Base-by-base conservation (phyloP, 2,329 filamentous ascomycete genomes). In the Phaeosphaeriaceae sp. region DNA sequence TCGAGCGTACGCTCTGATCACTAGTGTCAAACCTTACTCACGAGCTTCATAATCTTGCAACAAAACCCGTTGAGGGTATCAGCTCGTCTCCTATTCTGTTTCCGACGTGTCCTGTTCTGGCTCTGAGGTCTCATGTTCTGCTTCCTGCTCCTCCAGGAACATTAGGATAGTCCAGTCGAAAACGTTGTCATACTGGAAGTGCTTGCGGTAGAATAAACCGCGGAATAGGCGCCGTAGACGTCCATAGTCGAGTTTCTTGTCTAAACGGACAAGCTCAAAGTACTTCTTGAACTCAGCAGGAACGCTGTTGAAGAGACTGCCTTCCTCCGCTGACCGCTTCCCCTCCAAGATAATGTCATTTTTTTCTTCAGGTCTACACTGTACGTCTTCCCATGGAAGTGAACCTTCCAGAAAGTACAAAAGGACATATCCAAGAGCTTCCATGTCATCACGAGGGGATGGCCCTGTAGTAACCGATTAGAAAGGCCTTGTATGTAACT, bases 371-470 rank as follows among this genome's bases (percentile, higher is more conserved):
- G 23, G 3, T 8, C 11, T 26, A 26, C 23, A 26, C 23, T 6
- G 4, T 8, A 97, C 83, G 48, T 94, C 94, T 81, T 99, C 94
- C 94, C 94, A 99, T 54, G 94, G 94, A 49, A 99, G 91, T 58
- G 92, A 97, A 57, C 94, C 94, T 77, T 94, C 93, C 83, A 93
- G 97, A 82, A 99, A 99, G 84, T 99, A 99, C 57, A 99, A 89
- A 92, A 99, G 97, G 71, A 99, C 94, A 68, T 99, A 97, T 68
- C 94, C 94, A 42, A 99, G 85, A 52, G 93, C 97, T 78, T 99
- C 94, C 93, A 99, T 97, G 71, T 99, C 94, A 70, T 99, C 94
- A 81, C 94, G 93, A 62, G 94, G 93, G 68, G 93, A 97, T 85
- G 99, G 94, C 79, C 97, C 93, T 87, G 66, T 61, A 37, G 18